Evolutionary conservation across 768 basidiomycete species (phyloP), one percentile per base, ranked within the genome.

Genomic region (Rubroboletus satanas): DNA sequence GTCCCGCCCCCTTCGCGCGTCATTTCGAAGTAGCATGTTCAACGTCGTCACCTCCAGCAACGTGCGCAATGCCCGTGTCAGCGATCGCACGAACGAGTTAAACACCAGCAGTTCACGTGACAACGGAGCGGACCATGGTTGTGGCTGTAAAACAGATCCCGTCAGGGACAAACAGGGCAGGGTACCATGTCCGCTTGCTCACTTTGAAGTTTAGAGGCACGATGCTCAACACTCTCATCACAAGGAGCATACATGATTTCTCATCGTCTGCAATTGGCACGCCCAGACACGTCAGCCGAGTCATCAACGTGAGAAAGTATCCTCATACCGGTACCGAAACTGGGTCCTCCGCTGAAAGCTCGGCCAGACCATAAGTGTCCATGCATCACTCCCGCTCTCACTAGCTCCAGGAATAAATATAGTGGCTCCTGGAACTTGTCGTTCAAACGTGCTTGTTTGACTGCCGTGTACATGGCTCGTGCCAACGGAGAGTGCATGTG

Each of bases 361-460:
- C 88, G 81, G 37, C 83, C 84, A 50, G 88, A 89, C 90, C 91
- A 98, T 51, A 91, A 74, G 66, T 94, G 88, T 0, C 93, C 93
- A 65, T 98, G 95, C 83, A 98, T 88, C 23, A 97, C 95, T 2
- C 94, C 93, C n/a, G 94, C 93, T 63, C 95, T 81, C 59, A 96
- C 87, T 23, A 99, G 82, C 73, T 99, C 97, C 69, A 98, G 79
- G 73, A 97, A 93, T 67, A 98, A 74, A 71, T 93, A 98, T 1
- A 98, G 75, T 3, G 97, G 83, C 71, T 98, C 97, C 71, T 99
- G 97, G 79, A 98, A 98, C 74, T 97, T 97, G 79, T 99, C 97
- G 70, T 95, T 97, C 63, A 98, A 73, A 37, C 90, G 83, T 7
- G 90, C 84, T 33, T 77, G 78, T 61, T 83, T 82, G 66, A 95